Evolutionary conservation across 139 green algal species (phyloP), one percentile per base, ranked within the genome.

Genomic region (Astrephomene gubernaculifera): DNA sequence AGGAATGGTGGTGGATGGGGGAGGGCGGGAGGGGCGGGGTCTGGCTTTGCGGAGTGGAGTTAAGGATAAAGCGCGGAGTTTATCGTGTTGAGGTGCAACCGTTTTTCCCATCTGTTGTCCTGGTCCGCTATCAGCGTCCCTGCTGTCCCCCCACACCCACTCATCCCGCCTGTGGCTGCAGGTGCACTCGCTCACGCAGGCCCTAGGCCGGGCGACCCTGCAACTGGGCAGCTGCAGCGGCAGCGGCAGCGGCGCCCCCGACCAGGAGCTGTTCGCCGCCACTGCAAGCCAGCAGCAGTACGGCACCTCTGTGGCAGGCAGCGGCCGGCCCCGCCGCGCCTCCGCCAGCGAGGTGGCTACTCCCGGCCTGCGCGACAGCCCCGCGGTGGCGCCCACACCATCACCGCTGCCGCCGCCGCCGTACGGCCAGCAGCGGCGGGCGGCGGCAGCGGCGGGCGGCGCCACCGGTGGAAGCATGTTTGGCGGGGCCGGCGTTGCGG

Each of bases 261-360:
- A 24, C 61, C 21, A 24, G 61, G 61, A 38, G 61, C 21, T 19
- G 61, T 31, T 24, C 21, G 19, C 61, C 22, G 65, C 36, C 33
- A 72, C 54, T 22, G 14, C 57, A 27, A 65, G 57, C 57, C 22
- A 29, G 38, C 29, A 29, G 68, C 39, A 36, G n/a, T 17, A 45
- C 2, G n/a, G 35, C 10, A 6, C 12, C 36, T 36, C n/a, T n/a
- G n/a, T n/a, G n/a, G n/a, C 57, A 65, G 57, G 17, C 29, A 36
- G 65, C 35, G 2, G 5, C 33, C 71, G 33, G 1, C 31, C 52
- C 35, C 72, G 72, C 24, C 52, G 72, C 52, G 72, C 72, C 22
- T 81, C 72, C 72, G 39, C 60, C 52, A 65, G 72, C 49, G 72
- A 81, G 31, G 70, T 33, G 38, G 68, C 14, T 25, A 12, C 65